phyloP scores from a whole-genome alignment of 2,329 filamentous ascomycete genomes.

The Venturia aucupariae region DNA sequence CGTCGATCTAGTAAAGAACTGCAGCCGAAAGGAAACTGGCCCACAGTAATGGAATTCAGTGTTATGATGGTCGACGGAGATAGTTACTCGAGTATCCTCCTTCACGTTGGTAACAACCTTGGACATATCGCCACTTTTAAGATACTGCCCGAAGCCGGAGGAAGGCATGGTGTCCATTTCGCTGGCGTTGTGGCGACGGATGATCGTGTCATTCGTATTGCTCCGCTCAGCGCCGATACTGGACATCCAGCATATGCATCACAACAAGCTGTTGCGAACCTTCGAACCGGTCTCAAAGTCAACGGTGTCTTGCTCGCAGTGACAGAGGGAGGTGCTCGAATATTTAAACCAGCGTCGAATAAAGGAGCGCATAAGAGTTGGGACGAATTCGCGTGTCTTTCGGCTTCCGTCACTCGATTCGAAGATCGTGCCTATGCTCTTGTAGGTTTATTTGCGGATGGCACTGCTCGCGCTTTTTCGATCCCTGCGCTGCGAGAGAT shows the following conservation, averaged over 20 bases:
- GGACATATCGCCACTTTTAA: conserved; percentile 87
- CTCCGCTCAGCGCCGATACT: conserved; percentile 68
- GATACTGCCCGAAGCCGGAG: conserved; percentile 61
- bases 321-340: conserved; percentile 62
- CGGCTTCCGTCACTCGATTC: conserved; percentile 61
- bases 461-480: conserved; percentile 68
- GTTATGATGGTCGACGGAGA: conserved; percentile 87
- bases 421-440: conserved; percentile 63
- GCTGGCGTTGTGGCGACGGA: conserved; percentile 60
- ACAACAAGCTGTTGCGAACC: conserved; percentile 61
- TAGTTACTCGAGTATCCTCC: conserved; percentile 85
- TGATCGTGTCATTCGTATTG: conserved; percentile 62
- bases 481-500: conserved; percentile 87
- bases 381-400: conserved; percentile 72
- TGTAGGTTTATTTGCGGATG: conserved; percentile 77
- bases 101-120: conserved; percentile 80
- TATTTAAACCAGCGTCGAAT: conserved; percentile 74
- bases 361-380: conserved; percentile 93
- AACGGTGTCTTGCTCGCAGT: conserved; percentile 76
- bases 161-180: conserved; percentile 62
- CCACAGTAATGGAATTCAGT: conserved; percentile 78
- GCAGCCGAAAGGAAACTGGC: conserved; percentile 54
- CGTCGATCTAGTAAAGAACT: conserved; percentile 39
- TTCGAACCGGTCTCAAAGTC: conserved; percentile 63
- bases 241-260: conserved; percentile 70